Evolutionary conservation across 106 monocot genomes (phyloP), one percentile per base, ranked within the genome.

Genomic region (Dendrobium huoshanense): DNA sequence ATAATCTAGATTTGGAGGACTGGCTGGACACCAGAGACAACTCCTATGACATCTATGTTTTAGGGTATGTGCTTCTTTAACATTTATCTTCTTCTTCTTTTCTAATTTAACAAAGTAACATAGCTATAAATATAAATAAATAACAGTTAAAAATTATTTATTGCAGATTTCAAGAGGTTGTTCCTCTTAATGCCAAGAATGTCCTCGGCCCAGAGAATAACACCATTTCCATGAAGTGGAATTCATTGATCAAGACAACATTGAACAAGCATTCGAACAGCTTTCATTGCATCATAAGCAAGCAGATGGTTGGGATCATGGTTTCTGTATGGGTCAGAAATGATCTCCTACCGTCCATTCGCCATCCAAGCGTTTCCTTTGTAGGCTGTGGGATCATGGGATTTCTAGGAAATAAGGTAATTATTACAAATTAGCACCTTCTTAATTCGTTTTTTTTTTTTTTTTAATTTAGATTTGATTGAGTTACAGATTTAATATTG

Each of bases 221-320:
- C 7, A 83, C 78, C 19, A 47, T 84, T 1, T 77, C 83, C 1
- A 79, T 45, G 64, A 82, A 83, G 41, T 94, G 94, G 94, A 91
- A 91, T 58, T 85, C 80, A 27, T 64, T 94, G 9, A 86, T 89
- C 15, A 72, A 83, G 31, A 24, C 84, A 54, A 80, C 91, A 42
- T 73, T 94, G 20, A 91, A 91, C 83, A 90, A 84, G 42, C 78
- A 86, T 77, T 65, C 55, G 55, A 55, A 54, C 3, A 37, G 37
- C 37, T 37, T 37, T 37, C 37, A 37, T 37, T 3, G 37, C 37
- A 37, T 37, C 37, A 19, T 85, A 20, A 92, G 87, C 88, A 92
- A 95, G 85, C 90, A 92, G 83, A 95, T 95, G 94, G 94, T 95
- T 0, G 94, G 94, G 33, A 90, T 95, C 59, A 51, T 88, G 1